Evolutionary conservation across 306 rosid genomes (phyloP).

Genomic region (Vigna unguiculata): DNA sequence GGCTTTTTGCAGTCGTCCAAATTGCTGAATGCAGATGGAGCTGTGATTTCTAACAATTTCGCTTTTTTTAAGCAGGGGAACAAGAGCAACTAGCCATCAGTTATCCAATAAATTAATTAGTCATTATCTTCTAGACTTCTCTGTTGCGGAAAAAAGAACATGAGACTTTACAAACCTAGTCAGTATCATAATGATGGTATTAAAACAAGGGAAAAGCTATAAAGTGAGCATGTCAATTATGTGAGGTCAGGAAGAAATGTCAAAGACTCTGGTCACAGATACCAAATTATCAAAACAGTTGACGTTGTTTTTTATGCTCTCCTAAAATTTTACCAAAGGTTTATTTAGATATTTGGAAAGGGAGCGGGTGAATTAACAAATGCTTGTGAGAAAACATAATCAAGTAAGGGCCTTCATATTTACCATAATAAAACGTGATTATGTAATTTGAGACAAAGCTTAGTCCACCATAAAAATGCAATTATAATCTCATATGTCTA

Average conservation of each 20-base stretch:
- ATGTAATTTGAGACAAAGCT: background rate
- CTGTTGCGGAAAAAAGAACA: too few species aligned
- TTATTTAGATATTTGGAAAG: background rate
- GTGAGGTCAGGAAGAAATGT: constrained; percentile 7
- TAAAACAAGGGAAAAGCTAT: too few species aligned
- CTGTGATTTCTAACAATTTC: background rate
- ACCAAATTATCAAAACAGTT: constrained; percentile 6
- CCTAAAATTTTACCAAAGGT: constrained; percentile 4
- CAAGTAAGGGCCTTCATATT: background rate
- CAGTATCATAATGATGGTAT: too few species aligned
- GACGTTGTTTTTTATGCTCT: background rate
- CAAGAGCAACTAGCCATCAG: constrained; percentile 21
- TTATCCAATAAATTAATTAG: constrained; percentile 9
- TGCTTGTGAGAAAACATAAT: background rate
- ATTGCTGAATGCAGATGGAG: background rate
- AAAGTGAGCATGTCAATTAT: background rate
- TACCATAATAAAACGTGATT: background rate
- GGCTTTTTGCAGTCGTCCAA: background rate
- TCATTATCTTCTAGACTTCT: background rate
- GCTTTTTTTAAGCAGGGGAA: background rate
- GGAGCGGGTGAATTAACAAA: background rate
- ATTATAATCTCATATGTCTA: background rate
- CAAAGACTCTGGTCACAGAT: background rate
- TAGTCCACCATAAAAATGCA: background rate
- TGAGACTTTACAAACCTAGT: too few species aligned